A percentile compares a stretch with the other conserved stretches of the same genome.
These are phyloP conservation scores for Arthroderma sp. DNA, from an alignment of 2,329 filamentous ascomycete genomes.

Conservation along the genomic window DNA sequence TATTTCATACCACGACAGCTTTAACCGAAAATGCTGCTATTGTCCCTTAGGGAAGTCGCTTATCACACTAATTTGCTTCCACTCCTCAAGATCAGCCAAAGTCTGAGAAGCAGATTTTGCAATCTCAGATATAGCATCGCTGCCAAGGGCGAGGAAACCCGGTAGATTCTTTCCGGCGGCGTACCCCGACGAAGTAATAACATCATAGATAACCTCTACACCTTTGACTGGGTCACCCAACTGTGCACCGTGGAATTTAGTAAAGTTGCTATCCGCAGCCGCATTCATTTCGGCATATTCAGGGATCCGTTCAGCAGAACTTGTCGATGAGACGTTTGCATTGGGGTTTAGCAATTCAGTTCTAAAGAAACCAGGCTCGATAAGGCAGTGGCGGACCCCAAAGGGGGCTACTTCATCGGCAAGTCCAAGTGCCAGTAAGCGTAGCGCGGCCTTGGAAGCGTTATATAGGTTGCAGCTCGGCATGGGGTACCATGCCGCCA, in stretches of 20 bases:
- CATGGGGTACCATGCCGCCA: constrained; percentile 4
- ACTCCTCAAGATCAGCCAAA: constrained; percentile 35
- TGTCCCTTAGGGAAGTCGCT: not conserved
- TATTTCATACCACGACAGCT: too few relatives aligned
- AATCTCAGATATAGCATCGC: constrained; percentile 5
- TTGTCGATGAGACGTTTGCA: constrained; percentile 6
- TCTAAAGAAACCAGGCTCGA: constrained; percentile 27
- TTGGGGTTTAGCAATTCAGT: constrained; percentile 17
- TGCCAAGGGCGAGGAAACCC: constrained; percentile 17
- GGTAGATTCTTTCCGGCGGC: constrained; percentile 16
- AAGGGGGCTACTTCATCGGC: constrained; percentile 21
- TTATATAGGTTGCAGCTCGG: constrained; percentile 2
- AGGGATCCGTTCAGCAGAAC: constrained; percentile 9
- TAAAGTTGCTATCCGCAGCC: constrained; percentile 9
- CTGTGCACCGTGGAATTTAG: constrained; percentile 16
- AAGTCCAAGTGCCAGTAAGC: constrained; percentile 6
- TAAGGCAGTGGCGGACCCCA: constrained; percentile 21
- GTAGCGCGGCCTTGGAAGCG: constrained; percentile 1
- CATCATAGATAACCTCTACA: constrained; percentile 20
- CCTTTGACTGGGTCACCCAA: constrained; percentile 20
- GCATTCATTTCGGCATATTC: constrained; percentile 16
- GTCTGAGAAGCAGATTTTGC: constrained; percentile 30
- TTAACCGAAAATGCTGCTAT: not conserved
- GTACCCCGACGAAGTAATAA: constrained; percentile 14
- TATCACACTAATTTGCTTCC: constrained; percentile 18